Conservation (phyloP, 345 rosid genomes). For the Sisymbrium altissimum region DNA sequence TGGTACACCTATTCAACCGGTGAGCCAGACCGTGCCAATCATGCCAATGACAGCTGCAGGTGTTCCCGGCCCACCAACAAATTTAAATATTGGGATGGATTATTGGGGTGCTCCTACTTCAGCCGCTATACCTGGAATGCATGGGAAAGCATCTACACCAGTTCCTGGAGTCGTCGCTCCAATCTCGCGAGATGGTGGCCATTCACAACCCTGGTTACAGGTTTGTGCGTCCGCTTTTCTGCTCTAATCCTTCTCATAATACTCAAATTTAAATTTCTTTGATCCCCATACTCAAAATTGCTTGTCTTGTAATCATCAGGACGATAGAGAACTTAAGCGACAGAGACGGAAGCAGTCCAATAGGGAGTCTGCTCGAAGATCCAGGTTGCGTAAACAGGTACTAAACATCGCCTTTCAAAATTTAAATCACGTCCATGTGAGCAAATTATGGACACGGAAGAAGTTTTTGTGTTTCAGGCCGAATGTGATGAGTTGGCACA, state of each 20-base stretch:
- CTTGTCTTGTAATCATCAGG: constrained; percentile 42
- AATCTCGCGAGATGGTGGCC: constrained; percentile 66
- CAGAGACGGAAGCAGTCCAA: constrained; percentile 98
- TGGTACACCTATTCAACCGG: constrained; percentile 42
- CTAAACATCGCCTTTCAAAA: background rate
- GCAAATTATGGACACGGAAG: constrained; percentile 18
- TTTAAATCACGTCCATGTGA: background rate
- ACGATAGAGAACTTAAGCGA: constrained; percentile 90
- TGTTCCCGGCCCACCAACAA: constrained; percentile 83
- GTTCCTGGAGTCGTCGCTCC: constrained; percentile 61
- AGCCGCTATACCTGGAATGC: constrained; percentile 55
- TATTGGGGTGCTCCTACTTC: constrained; percentile 88
- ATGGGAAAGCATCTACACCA: constrained; percentile 67
- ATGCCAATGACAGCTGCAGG: constrained; percentile 64
- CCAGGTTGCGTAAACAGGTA: constrained; percentile 99
- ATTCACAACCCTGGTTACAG: constrained; percentile 87
- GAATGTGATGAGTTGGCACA: constrained; percentile 97
- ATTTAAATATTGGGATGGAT: constrained; percentile 97
- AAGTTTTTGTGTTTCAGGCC: constrained; percentile 56
- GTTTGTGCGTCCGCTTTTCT: constrained; percentile 31
- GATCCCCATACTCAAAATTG: background rate
- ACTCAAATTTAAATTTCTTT: background rate
- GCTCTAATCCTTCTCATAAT: background rate
- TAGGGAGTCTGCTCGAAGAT: constrained; percentile 96
- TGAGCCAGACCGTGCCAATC: constrained; percentile 51